Percentiles rank a stretch among this genome's conserved stretches.
Conservation (phyloP, 2,329 filamentous ascomycete species). For the Aaosphaeria arxii region DNA sequence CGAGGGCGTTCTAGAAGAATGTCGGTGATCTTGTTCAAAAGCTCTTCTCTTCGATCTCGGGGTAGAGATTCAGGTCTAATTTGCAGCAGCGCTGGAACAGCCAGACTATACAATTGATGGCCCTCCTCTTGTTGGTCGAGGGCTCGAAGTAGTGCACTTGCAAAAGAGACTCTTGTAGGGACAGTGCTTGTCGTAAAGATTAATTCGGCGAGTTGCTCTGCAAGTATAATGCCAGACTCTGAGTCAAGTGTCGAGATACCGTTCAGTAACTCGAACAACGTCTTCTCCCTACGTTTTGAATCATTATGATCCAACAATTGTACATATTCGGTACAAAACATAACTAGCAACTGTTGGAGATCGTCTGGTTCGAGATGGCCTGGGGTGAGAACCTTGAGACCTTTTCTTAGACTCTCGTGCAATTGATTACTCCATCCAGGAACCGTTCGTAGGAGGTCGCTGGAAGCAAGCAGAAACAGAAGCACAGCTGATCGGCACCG, state of each 20-base stretch:
- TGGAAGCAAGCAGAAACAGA: constrained; percentile 25
- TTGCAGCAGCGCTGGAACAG: constrained; percentile 17
- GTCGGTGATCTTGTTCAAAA: constrained; percentile 25
- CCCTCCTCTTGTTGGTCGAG: constrained; percentile 7
- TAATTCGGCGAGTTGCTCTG: constrained; percentile 16
- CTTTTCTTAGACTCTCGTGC: constrained; percentile 15
- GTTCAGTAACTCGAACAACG: constrained; percentile 16
- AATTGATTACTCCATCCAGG: constrained; percentile 17
- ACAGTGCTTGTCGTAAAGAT: constrained; percentile 17
- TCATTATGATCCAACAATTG: constrained; percentile 21
- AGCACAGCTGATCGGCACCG: constrained; percentile 18
- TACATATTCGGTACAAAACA: constrained; percentile 25
- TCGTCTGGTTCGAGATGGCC: constrained; percentile 11
- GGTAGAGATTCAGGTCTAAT: constrained; percentile 22
- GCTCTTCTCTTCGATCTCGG: constrained; percentile 29
- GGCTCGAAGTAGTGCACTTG: constrained; percentile 14
- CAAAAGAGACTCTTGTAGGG: constrained; percentile 12
- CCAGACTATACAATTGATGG: constrained; percentile 5
- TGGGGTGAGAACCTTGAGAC: constrained; percentile 18
- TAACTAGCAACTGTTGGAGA: constrained; percentile 14
- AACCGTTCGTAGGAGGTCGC: constrained; percentile 19
- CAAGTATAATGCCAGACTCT: constrained; percentile 5
- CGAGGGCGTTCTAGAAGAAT: constrained; percentile 9
- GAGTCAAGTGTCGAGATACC: constrained; percentile 12
- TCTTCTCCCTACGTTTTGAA: constrained; percentile 9